Percentiles rank a stretch among this genome's conserved stretches.
Conservation (phyloP, 2,329 filamentous ascomycete genomes). For the Fusarium domesticum region DNA sequence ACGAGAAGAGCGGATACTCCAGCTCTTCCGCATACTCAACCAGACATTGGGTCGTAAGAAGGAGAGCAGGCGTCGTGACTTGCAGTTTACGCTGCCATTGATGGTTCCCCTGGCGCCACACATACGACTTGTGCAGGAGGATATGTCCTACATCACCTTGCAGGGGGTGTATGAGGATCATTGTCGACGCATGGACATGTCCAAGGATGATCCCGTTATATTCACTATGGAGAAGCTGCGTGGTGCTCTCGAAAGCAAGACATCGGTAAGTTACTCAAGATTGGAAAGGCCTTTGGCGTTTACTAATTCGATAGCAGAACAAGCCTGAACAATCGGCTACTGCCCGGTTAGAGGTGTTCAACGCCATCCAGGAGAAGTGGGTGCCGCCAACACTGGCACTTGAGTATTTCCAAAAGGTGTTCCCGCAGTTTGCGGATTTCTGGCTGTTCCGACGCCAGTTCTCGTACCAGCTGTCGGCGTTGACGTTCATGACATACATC, state of each 20-base stretch:
- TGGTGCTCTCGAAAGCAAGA: slow-evolving; percentile 68
- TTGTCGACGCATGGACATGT: slow-evolving; percentile 79
- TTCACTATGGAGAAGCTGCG: slow-evolving; percentile 95
- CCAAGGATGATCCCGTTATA: slow-evolving; percentile 91
- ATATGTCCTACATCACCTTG: slow-evolving; percentile 87
- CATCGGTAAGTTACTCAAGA: slow-evolving; percentile 44
- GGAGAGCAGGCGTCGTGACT: slow-evolving; percentile 86
- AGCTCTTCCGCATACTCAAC: slow-evolving; percentile 97
- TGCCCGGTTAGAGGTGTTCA: slow-evolving; percentile 86
- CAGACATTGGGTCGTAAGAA: slow-evolving; percentile 88
- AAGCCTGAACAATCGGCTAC: slow-evolving; percentile 66
- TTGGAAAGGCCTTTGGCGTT: background rate
- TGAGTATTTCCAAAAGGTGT: slow-evolving; percentile 85
- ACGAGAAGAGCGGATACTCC: slow-evolving; percentile 89
- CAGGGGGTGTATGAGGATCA: slow-evolving; percentile 97
- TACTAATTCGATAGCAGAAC: slow-evolving; percentile 47
- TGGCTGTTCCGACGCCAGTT: slow-evolving; percentile 98
- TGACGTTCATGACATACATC: slow-evolving; percentile 98
- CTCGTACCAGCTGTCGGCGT: slow-evolving; percentile 87
- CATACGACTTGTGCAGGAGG: slow-evolving; percentile 93
- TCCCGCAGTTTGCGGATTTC: slow-evolving; percentile 88
- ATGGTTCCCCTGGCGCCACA: slow-evolving; percentile 95
- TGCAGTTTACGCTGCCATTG: slow-evolving; percentile 93
- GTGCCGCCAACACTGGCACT: slow-evolving; percentile 79
- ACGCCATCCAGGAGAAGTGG: slow-evolving; percentile 90